Base-by-base conservation (phyloP, 805 yeast genomes). In the Zygoascus bituminiphila region DNA sequence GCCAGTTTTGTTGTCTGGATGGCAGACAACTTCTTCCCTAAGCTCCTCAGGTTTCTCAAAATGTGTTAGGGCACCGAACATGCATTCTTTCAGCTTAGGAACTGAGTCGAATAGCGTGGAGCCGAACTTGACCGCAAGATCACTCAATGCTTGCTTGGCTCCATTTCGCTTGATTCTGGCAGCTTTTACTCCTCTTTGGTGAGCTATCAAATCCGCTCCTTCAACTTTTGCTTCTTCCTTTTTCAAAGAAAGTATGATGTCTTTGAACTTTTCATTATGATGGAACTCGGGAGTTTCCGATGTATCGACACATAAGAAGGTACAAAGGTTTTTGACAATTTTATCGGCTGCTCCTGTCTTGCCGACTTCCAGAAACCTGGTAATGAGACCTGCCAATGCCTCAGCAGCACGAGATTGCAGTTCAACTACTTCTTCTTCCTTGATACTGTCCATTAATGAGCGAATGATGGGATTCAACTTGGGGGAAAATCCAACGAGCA, bases 231-330 rank as follows among this genome's bases (percentile, higher is more conserved):
- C 78, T 54, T 86, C 94, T 56, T 88, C 96, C 57, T 86, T 87
- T 48, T 78, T 72, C 56, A 88, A 71, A 1, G 96, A 87, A 46
- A 89, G 66, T 10, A 91, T 82, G 12, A 69, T 68, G 41, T 76
- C 78, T 15, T 65, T 72, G 48, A 73, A 69, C 12, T 67, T 64
- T 35, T 76, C 75, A 56, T 85, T 84, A 41, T 84, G 81, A 14
- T 73, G 71, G 60, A 87, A 93, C 59, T 88, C 97, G 2, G 98
- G 98, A 26, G 91, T 96, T 61, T 89, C 97, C 2, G 93, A 78
- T 0, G 96, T 88, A 62, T 91, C 98, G 26, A 89, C 96, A 68
- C 98, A 93, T 45, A 93, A 62, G 62, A 91, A 91, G 0, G 91
- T 95, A 67, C 96, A 86, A 48, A 94, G 68, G 60, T 93, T 93